Evolutionary conservation across 1,284 basidiomycete genomes (phyloP).

Genomic region (Ustilago lituana): DNA sequence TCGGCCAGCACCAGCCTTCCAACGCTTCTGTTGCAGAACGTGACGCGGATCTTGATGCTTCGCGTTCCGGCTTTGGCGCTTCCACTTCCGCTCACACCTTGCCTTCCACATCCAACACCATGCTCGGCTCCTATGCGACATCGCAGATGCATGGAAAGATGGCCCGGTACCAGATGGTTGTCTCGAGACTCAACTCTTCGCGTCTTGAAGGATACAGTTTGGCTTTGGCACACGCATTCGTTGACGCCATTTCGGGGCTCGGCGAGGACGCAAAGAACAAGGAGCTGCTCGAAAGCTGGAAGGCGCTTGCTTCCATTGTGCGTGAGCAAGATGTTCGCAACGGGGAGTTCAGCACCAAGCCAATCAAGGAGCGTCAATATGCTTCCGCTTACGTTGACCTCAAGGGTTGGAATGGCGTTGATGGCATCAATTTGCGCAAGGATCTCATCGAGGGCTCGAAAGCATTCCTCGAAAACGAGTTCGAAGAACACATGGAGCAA

Average conservation of each 20-base stretch:
- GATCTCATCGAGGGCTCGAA: conserved; percentile 78
- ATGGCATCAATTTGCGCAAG: conserved; percentile 60
- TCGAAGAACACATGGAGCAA: conserved; percentile 82
- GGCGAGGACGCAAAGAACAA: conserved; percentile 53
- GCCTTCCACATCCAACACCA: conserved; percentile 16
- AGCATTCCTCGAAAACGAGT: conserved; percentile 80
- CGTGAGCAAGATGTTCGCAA: conserved; percentile 69
- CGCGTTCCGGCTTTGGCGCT: conserved; percentile 38
- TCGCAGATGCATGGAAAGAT: conserved; percentile 62
- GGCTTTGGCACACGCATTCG: conserved; percentile 55
- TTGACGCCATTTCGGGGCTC: conserved; percentile 52
- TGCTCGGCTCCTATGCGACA: conserved; percentile 17
- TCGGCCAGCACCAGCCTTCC: conserved; percentile 71
- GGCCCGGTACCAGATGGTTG: conserved; percentile 61
- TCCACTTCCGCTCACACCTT: conserved; percentile 48
- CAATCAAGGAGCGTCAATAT: conserved; percentile 69
- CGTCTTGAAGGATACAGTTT: conserved; percentile 54
- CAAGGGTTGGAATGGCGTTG: conserved; percentile 23
- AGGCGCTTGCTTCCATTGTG: conserved; percentile 69
- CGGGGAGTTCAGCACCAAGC: conserved; percentile 62
- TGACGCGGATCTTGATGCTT: conserved; percentile 20
- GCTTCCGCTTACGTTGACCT: conserved; percentile 69
- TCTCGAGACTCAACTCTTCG: conserved; percentile 58
- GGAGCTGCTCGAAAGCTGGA: conserved; percentile 69
- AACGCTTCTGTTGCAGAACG: conserved; percentile 16